A percentile compares a stretch with the other conserved stretches of the same genome.
These are phyloP conservation scores for Lichenothelia convexa DNA, from an alignment of 495 filamentous ascomycete species.

Conservation along the genomic window DNA sequence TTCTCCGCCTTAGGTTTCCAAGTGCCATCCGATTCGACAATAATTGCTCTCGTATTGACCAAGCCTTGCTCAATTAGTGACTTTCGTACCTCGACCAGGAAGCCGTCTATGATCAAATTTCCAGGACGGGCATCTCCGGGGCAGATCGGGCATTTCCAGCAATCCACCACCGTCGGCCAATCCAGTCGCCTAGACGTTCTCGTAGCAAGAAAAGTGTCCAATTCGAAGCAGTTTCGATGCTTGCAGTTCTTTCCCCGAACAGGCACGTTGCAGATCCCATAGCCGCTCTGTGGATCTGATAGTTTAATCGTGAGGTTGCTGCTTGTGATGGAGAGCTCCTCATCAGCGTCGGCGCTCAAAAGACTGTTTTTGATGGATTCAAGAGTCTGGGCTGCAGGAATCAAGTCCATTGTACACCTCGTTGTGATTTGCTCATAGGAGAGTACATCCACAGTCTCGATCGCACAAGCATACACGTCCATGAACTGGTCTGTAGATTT, in stretches of 20 bases:
- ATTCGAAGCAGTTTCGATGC: slow-evolving; percentile 79
- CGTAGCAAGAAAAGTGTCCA: slow-evolving; percentile 58
- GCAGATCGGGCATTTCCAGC: slow-evolving; percentile 75
- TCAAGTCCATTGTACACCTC: slow-evolving; percentile 16
- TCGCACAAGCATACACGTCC: slow-evolving; percentile 32
- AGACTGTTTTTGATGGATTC: slow-evolving; percentile 33
- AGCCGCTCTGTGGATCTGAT: slow-evolving; percentile 53
- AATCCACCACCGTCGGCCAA: slow-evolving; percentile 42
- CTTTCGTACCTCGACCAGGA: slow-evolving; percentile 38
- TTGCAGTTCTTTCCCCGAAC: slow-evolving; percentile 41
- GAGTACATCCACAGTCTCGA: slow-evolving; percentile 23
- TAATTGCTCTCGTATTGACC: slow-evolving; percentile 17
- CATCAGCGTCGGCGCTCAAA: slow-evolving; percentile 19
- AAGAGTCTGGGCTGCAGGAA: slow-evolving; percentile 22
- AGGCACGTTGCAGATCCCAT: slow-evolving; percentile 46
- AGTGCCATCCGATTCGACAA: slow-evolving; percentile 19
- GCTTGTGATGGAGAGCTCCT: slow-evolving; percentile 47
- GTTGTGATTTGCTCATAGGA: slow-evolving; percentile 34
- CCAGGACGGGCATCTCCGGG: slow-evolving; percentile 52
- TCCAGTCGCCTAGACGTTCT: slow-evolving; percentile 29
- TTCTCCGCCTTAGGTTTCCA: slow-evolving; percentile 19
- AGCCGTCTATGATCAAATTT: slow-evolving; percentile 48
- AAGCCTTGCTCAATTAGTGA: slow-evolving; percentile 12
- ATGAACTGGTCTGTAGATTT: slow-evolving; percentile 19
- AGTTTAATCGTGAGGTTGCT: slow-evolving; percentile 51